Base-by-base conservation (phyloP, 208 protist species). In the Crithidia bombi region DNA sequence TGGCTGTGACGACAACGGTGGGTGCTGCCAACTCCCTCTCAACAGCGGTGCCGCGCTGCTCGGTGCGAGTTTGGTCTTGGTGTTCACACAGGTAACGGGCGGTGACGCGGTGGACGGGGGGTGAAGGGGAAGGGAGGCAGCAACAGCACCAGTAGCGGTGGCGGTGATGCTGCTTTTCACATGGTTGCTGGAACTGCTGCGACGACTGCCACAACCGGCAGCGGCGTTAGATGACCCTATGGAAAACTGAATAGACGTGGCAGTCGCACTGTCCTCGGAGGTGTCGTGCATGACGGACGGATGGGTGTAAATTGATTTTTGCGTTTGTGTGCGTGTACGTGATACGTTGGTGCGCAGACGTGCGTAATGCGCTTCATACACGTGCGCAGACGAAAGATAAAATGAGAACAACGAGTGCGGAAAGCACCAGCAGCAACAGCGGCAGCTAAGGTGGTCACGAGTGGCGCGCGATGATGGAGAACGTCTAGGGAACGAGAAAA, bases 201-300 rank as follows among this genome's bases (percentile, higher is more conserved):
- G 4, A 3, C 32, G 59, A 67, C 62, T 35, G 9, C n/a, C 62
- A 2, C 47, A 19, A 47, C 21, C 67, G 32, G 33, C 67, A 38
- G 19, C 43, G 14, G 35, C 47, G 32, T 47, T n/a, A 15, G 64
- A 76, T 0, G 43, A 66, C 9, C 36, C 71, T 12, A 76, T n/a
- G n/a, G 71, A 76, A 56, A 66, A 65, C 9, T 70, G 26, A 47
- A 70, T 76, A n/a, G 71, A 76, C 43, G 63, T 59, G 35, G 56
- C 66, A 28, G 39, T 65, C 56, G 19, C 47, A 38, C 5, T 50
- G 50, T 50, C 50, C 11, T 59, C 63, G 5, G 44, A 49, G 23
- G 66, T n/a, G 46, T 56, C 47, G 38, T 52, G 5, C 71, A 76
- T 76, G 11, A 21, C 44, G 44, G 7, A n/a, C n/a, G n/a, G n/a